Conservation (phyloP, 2,329 filamentous ascomycete species). For the Arthroderma sp. region DNA sequence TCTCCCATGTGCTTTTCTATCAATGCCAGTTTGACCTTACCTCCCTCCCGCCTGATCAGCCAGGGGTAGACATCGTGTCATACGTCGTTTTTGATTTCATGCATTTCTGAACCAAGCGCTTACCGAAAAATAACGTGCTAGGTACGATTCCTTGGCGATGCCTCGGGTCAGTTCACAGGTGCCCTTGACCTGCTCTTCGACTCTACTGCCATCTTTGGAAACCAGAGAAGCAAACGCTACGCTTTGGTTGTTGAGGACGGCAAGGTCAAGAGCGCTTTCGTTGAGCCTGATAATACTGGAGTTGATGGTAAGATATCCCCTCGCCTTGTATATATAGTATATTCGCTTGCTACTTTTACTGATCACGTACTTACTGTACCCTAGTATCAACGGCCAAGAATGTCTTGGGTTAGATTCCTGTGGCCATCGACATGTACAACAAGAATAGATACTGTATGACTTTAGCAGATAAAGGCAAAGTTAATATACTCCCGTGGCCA, state of each 20-base stretch:
- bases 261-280: conserved; percentile 64
- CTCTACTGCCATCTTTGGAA: conserved; percentile 64
- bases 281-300: conserved; percentile 83
- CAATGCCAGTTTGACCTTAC: background rate
- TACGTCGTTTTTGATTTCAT: too few relatives aligned
- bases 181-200: conserved; percentile 76
- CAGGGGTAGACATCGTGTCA: too few relatives aligned
- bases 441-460: background rate
- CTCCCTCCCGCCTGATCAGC: background rate
- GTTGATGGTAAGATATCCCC: conserved; percentile 47
- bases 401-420: conserved; percentile 27
- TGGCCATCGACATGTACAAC: background rate
- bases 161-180: conserved; percentile 65
- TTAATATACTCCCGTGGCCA: too few relatives aligned
- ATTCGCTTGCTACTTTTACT: background rate
- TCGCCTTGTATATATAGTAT: background rate
- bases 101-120: too few relatives aligned
- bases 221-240: conserved; percentile 74
- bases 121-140: conserved; percentile 21
- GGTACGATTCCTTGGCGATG: conserved; percentile 84
- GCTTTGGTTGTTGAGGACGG: conserved; percentile 72
- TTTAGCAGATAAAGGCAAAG: too few relatives aligned
- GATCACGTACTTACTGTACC: conserved; percentile 6
- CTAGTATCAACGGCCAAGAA: conserved; percentile 38
- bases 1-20: conserved; percentile 12